Evolutionary conservation across 1,284 basidiomycete species (phyloP).

Genomic region (Rhodofomes roseus): DNA sequence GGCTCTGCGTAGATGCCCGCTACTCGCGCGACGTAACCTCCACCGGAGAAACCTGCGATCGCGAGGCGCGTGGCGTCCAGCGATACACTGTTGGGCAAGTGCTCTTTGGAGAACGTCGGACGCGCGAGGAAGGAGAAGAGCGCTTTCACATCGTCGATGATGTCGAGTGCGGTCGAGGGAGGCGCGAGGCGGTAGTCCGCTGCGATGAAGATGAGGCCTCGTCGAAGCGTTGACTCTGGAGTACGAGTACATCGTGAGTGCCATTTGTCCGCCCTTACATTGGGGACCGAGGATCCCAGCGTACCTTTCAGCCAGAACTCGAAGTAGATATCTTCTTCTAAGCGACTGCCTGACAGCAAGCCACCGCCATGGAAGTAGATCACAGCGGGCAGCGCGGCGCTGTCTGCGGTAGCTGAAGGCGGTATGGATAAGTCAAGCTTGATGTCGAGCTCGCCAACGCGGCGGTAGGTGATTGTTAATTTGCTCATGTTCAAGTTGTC

Average conservation of each 20-base stretch:
- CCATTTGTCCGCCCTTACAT: neutral
- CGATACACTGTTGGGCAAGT: neutral
- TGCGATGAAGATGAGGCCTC: neutral
- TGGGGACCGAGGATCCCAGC: neutral
- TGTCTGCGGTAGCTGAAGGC: neutral
- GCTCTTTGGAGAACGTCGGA: neutral
- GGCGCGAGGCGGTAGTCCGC: neutral
- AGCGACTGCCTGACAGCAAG: neutral
- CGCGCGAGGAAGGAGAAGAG: neutral
- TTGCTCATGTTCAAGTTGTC: neutral
- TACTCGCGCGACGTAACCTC: neutral
- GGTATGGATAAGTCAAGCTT: neutral
- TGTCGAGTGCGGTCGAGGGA: neutral
- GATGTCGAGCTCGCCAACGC: neutral
- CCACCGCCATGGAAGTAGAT: neutral
- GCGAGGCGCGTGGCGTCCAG: neutral
- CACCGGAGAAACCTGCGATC: neutral
- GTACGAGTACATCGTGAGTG: neutral
- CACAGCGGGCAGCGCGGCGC: neutral
- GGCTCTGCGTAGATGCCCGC: neutral
- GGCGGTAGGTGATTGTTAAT: neutral
- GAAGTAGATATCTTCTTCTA: neutral
- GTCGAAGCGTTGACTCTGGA: neutral
- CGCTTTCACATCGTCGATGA: neutral
- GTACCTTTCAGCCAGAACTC: neutral